These are phyloP conservation scores for Talaromyces sp. DNA, from an alignment of 2,329 filamentous ascomycete species.

Conservation along the genomic window DNA sequence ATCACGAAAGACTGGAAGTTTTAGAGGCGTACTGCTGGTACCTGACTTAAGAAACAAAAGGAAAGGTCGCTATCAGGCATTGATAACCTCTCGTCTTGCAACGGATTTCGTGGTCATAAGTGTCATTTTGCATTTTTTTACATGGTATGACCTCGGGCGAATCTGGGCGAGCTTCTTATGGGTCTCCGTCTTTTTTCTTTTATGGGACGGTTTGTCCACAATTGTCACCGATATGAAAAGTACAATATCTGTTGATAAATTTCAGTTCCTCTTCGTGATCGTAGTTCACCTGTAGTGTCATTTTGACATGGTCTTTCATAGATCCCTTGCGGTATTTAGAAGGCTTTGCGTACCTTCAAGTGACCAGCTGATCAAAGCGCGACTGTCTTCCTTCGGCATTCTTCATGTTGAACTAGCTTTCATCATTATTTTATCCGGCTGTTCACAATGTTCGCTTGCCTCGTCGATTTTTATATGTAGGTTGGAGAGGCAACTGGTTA, in stretches of 20 bases:
- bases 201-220: constrained; percentile 13
- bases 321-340: not conserved
- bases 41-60: constrained; percentile 16
- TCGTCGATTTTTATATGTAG: not conserved
- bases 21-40: constrained; percentile 27
- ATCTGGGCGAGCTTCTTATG: constrained; percentile 15
- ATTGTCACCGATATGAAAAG: constrained; percentile 13
- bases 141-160: constrained; percentile 14
- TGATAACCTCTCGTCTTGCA: constrained; percentile 19
- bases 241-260: constrained; percentile 14
- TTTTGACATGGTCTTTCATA: not conserved
- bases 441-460: not conserved
- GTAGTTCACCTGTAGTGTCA: not conserved
- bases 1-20: constrained; percentile 27
- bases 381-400: not conserved
- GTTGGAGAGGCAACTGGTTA: not conserved
- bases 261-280: not conserved
- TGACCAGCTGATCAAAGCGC: not conserved
- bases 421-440: not conserved
- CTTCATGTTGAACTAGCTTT: too few species aligned
- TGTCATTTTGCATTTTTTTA: constrained; percentile 12
- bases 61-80: constrained; percentile 27
- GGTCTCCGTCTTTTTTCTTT: constrained; percentile 14
- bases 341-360: not conserved
- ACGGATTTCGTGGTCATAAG: constrained; percentile 14